Percentiles rank a stretch among this genome's conserved stretches.
Conservation (phyloP, 164 flowering plant genomes). For the Dillenia turbinata region DNA sequence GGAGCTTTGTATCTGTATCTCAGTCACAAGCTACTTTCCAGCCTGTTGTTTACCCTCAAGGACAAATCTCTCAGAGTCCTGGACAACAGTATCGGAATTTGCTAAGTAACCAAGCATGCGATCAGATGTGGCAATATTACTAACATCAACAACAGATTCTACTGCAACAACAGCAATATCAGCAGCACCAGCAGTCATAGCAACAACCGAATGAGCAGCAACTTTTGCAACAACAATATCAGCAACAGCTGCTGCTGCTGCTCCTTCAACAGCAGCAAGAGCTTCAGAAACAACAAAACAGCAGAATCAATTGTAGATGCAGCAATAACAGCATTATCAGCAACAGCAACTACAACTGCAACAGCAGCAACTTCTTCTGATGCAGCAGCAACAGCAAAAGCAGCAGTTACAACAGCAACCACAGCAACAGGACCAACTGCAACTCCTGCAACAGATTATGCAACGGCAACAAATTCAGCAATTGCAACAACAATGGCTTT, state of each 20-base stretch:
- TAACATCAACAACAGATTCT: slow-evolving; percentile 58
- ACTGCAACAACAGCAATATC: slow-evolving; percentile 15
- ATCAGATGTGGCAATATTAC: slow-evolving; percentile 70
- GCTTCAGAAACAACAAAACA: slow-evolving; percentile 19
- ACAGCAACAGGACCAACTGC: slow-evolving; percentile 15
- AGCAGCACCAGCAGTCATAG: slow-evolving; percentile 21
- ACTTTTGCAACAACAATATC: slow-evolving; percentile 26
- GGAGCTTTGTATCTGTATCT: slow-evolving; percentile 20
- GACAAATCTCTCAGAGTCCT: slow-evolving; percentile 28
- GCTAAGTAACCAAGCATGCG: slow-evolving; percentile 40
- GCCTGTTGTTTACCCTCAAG: slow-evolving; percentile 31
- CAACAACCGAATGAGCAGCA: slow-evolving; percentile 14
- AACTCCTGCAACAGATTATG: slow-evolving; percentile 7
- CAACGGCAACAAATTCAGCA: slow-evolving; percentile 11
- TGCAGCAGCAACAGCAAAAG: slow-evolving; percentile 21
- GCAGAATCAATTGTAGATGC: slow-evolving; percentile 15
- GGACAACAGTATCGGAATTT: slow-evolving; percentile 31
- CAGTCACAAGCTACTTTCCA: slow-evolving; percentile 28
- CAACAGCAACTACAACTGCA: slow-evolving; percentile 7
- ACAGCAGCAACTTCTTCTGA: slow-evolving; percentile 23
- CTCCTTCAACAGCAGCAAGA: slow-evolving; percentile 20
- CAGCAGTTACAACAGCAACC: slow-evolving; percentile 16
- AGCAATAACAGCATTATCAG: slow-evolving; percentile 6
- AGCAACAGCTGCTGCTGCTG: slow-evolving; percentile 13
- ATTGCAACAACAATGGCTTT: slow-evolving; percentile 6